Base-by-base conservation (phyloP, 2,329 filamentous ascomycete species). In the Penicillium verrucosum region DNA sequence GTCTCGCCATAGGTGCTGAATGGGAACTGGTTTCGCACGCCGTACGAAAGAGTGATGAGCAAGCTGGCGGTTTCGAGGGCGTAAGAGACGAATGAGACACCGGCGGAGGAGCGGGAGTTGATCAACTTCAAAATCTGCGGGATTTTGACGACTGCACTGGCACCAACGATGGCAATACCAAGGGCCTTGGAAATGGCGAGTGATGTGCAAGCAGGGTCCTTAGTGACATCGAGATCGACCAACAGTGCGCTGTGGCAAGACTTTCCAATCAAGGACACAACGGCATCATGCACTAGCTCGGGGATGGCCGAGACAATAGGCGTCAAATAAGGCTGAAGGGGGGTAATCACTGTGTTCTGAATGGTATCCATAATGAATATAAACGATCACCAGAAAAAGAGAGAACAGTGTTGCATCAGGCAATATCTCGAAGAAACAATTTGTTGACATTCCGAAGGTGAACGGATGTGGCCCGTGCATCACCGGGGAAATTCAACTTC, bases 1-100 rank as follows among this genome's bases (percentile, higher is more conserved):
- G 91, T 93, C 83, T 99, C 94, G 74, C 94, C 94, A 74, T 89
- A 99, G 11, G 94, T 99, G 82, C 89, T 95, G 78, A 99, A 97
- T 3, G 94, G 93, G 67, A 96, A 97, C 25, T 86, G 87, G 69
- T 92, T 90, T 71, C 94, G 90, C 63, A 90, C 82, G 74, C 96
- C 96, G 81, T 99, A 99, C 51, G 90, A 89, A 64, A 99, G 84
- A 5, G 87, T 89, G 75, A 97, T 95, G 68, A 97, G 82, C 77
- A 95, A 93, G 57, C 88, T 86, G 54, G 85, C 82, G 9, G 92
- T 97, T 80, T 99, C 94, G 72, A 99, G 90, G 34, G 94, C 82
- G 79, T 97, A 97, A 32, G 90, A 89, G 43, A 96, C 83, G 78
- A 97, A 96, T 47, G 87, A 91, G 60, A 99, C 84, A 66, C 94